Base-by-base conservation (phyloP, 768 basidiomycete species). In the Neoboletus subvelutipes region DNA sequence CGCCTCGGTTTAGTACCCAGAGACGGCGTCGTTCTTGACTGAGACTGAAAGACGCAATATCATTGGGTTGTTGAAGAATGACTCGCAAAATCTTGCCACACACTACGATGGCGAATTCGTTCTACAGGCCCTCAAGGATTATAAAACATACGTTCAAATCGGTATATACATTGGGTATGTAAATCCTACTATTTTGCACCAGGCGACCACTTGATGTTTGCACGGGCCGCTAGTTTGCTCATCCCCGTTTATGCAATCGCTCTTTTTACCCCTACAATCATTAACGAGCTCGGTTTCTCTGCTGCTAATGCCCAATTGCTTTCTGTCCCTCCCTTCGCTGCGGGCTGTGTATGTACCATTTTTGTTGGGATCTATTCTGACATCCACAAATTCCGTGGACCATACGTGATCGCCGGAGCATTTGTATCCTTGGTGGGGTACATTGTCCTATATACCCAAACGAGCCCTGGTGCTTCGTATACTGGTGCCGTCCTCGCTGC, bases 11-110 rank as follows among this genome's bases (percentile, higher is more conserved):
- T 56, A 82, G 80, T 84, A 80, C 66, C 83, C 84, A 26, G 78
- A 80, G 59, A 86, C 83, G 1, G 84, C 84, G 12, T 74, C 69
- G 24, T 86, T 85, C 71, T 68, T 85, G 55, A 78, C 75, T 12
- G 72, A 75, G 10, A 54, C 61, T 2, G 84, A 86, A 61, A 76
- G 75, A 46, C 61, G 51, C 42, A 61, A 68, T 47, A 68, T 83
- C 7, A 55, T 77, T 13, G 42, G 2, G n/a, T 39, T 52, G 18
- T 64, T 83, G 52, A 77, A 75, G 57, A 73, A 76, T 48, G 81
- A 83, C 50, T 64, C 71, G 2, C 76, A 76, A 59, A 74, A 75
- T 56, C 76, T 77, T 26, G 73, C 78, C 10, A 81, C 77, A 1
- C 76, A 80, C 53, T 81, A 72, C 48, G 70, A 78, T 43, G 68